Conservation (phyloP, 257 asterid species). For the Paulownia fortunei region DNA sequence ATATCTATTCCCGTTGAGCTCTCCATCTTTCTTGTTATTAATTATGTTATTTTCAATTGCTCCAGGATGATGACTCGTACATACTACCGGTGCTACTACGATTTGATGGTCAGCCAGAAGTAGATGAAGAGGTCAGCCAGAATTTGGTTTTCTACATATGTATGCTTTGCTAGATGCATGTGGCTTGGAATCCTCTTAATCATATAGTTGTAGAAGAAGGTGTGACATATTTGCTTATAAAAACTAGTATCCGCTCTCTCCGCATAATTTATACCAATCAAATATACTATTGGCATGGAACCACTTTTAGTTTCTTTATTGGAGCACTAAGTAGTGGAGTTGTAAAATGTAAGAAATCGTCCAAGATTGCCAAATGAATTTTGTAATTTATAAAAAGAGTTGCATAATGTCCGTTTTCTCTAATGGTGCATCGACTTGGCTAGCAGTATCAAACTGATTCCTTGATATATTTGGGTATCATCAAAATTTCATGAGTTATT, state of each 20-base stretch:
- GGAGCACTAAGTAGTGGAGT: slow-evolving; percentile 4
- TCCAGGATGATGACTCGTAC: slow-evolving; percentile 86
- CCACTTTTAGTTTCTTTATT: slow-evolving; percentile 18
- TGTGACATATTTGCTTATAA: slow-evolving; percentile 21
- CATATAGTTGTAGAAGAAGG: slow-evolving; percentile 9
- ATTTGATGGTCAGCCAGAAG: slow-evolving; percentile 90
- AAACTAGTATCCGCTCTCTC: slow-evolving; percentile 22
- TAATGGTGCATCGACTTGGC: background rate
- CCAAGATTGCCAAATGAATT: background rate
- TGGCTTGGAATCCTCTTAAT: background rate
- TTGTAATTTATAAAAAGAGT: background rate
- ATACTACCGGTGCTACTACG: slow-evolving; percentile 82
- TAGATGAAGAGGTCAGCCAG: slow-evolving; percentile 81
- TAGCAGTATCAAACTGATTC: background rate
- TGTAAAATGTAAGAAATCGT: slow-evolving; percentile 13
- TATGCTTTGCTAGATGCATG: background rate
- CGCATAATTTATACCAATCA: background rate
- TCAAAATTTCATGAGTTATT: background rate
- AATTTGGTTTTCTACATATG: slow-evolving; percentile 12
- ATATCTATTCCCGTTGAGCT: background rate
- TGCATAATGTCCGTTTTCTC: slow-evolving; percentile 7
- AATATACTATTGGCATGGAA: background rate
- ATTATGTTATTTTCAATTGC: slow-evolving; percentile 29
- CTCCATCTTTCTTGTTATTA: slow-evolving; percentile 9
- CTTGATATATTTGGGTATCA: background rate